phyloP scores from a whole-genome alignment of 768 basidiomycete genomes.

The Mycena sanguinolenta region DNA sequence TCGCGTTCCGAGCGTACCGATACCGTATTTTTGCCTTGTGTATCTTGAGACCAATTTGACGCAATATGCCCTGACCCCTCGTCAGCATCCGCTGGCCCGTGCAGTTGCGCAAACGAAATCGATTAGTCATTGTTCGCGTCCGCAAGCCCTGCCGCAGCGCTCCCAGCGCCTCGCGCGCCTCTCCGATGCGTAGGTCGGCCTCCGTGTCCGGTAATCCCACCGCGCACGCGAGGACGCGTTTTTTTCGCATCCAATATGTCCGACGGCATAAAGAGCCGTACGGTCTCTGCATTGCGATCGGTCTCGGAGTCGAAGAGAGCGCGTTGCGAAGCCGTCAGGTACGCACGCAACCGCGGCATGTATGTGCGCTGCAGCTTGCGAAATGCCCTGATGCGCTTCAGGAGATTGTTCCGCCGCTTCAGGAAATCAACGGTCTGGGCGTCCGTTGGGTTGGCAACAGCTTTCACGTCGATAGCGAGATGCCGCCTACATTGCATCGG shows the following conservation, averaged over 20 bases:
- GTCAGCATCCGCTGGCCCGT: constrained; percentile 11
- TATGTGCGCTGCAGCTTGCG: constrained; percentile 4
- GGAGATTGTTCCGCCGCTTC: not conserved
- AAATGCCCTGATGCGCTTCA: constrained; percentile 1
- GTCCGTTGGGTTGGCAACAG: not conserved
- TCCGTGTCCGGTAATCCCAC: not conserved
- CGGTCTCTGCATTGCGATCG: not conserved
- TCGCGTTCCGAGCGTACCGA: not conserved
- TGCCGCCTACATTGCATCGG: not conserved
- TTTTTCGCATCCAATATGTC: not conserved
- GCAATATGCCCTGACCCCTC: constrained; percentile 12
- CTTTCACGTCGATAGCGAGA: constrained; percentile 12
- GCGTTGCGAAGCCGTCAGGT: not conserved
- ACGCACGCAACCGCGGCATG: not conserved
- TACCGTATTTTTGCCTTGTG: constrained; percentile 21
- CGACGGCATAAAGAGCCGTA: constrained; percentile 7
- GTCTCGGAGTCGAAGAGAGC: not conserved
- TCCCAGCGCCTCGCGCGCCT: not conserved
- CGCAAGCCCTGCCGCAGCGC: not conserved
- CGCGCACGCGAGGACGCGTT: not conserved
- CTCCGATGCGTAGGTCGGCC: not conserved
- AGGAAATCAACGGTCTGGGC: not conserved
- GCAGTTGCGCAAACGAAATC: not conserved
- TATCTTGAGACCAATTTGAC: constrained; percentile 2
- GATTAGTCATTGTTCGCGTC: not conserved